These are phyloP conservation scores for Diplogelasinospora grovesii DNA, from an alignment of 495 filamentous ascomycete genomes.

Conservation along the genomic window DNA sequence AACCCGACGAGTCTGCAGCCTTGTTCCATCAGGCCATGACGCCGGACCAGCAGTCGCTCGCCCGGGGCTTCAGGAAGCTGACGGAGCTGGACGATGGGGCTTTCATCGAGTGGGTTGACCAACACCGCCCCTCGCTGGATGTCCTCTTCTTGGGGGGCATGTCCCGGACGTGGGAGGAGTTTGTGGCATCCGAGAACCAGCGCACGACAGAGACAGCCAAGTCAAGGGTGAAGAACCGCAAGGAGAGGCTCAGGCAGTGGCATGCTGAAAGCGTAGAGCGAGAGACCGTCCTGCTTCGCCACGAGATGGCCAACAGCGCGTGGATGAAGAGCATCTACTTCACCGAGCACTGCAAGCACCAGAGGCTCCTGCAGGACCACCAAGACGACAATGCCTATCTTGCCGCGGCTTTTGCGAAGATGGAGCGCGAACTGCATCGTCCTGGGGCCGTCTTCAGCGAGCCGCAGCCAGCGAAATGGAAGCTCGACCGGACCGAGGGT, in stretches of 20 bases:
- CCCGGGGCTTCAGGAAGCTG: constrained; percentile 72
- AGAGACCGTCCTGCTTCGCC: constrained; percentile 66
- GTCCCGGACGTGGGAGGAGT: constrained; percentile 76
- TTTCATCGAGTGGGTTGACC: constrained; percentile 83
- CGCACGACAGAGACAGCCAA: constrained; percentile 66
- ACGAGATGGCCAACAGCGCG: constrained; percentile 75
- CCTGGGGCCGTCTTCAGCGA: constrained; percentile 74
- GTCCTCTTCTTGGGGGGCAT: constrained; percentile 69
- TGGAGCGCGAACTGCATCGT: constrained; percentile 65
- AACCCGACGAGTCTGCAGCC: constrained; percentile 70
- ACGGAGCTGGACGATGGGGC: constrained; percentile 79
- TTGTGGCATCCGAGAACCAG: constrained; percentile 71
- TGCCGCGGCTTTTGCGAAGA: constrained; percentile 61
- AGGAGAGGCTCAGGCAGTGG: constrained; percentile 77
- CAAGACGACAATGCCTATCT: constrained; percentile 79
- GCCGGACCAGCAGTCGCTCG: constrained; percentile 63
- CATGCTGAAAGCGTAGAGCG: constrained; percentile 54
- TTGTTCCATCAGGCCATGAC: constrained; percentile 63
- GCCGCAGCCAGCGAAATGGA: constrained; percentile 64
- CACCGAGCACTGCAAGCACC: constrained; percentile 85
- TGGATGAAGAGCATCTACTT: constrained; percentile 94
- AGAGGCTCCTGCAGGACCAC: constrained; percentile 79
- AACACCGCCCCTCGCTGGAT: constrained; percentile 75
- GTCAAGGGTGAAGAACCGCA: constrained; percentile 61
- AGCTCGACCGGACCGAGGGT: constrained; percentile 90